phyloP scores from a whole-genome alignment of 2,329 filamentous ascomycete species.

The Ophiocordyceps polyrhachis-furcata region DNA sequence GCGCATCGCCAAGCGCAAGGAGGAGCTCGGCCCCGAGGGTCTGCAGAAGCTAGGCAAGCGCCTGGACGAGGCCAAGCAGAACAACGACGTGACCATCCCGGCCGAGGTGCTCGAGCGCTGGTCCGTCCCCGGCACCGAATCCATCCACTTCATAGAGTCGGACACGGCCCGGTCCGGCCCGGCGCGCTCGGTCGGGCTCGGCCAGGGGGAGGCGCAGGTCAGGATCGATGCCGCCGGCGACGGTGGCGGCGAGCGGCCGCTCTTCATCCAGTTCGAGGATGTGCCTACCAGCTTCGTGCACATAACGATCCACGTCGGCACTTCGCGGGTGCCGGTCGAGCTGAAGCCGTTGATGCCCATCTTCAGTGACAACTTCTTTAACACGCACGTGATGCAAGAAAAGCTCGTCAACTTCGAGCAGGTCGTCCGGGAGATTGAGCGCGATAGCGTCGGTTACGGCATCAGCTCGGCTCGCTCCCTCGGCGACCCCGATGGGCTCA shows the following conservation, averaged over 20 bases:
- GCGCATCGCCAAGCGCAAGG: slow-evolving; percentile 60
- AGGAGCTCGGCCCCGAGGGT: slow-evolving; percentile 65
- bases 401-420: slow-evolving; percentile 73
- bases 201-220: slow-evolving; percentile 52
- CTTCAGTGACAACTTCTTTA: slow-evolving; percentile 88
- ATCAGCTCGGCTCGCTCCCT: slow-evolving; percentile 50
- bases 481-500: slow-evolving; percentile 65
- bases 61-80: slow-evolving; percentile 65
- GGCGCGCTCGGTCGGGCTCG: slow-evolving; percentile 50
- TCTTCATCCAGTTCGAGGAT: slow-evolving; percentile 96
- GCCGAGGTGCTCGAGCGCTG: slow-evolving; percentile 63
- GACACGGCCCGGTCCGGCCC: slow-evolving; percentile 66
- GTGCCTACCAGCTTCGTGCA: slow-evolving; percentile 87
- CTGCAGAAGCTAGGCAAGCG: slow-evolving; percentile 55
- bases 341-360: slow-evolving; percentile 69
- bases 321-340: slow-evolving; percentile 56
- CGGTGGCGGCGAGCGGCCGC: slow-evolving; percentile 36
- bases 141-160: slow-evolving; percentile 87
- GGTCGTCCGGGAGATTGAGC: slow-evolving; percentile 77
- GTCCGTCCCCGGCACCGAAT: slow-evolving; percentile 66
- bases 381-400: slow-evolving; percentile 66
- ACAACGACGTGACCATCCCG: slow-evolving; percentile 80
- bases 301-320: slow-evolving; percentile 64
- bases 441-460: slow-evolving; percentile 71
- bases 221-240: slow-evolving; percentile 50